Evolutionary conservation across 2,329 filamentous ascomycete genomes (phyloP).

Genomic region (Microsporum audouinii): DNA sequence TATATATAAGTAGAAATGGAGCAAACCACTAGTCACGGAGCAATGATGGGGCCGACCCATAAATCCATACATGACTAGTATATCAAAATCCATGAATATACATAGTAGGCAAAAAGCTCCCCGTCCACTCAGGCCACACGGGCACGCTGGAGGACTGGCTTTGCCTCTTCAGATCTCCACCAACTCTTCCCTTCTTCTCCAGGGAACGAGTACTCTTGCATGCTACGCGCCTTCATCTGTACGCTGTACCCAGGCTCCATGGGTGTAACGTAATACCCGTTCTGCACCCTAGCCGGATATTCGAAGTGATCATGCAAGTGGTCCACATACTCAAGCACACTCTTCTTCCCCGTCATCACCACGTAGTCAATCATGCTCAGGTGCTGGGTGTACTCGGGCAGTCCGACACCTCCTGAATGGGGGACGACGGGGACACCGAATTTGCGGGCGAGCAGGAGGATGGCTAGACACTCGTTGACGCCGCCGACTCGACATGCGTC

Average conservation of each 20-base stretch:
- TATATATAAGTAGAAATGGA: background rate
- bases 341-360: slow-evolving; percentile 67
- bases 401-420: slow-evolving; percentile 76
- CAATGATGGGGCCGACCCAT: background rate
- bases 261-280: slow-evolving; percentile 81
- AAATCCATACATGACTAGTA: background rate
- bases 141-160: slow-evolving; percentile 40
- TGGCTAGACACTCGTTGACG: slow-evolving; percentile 85
- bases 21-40: background rate
- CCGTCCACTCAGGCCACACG: background rate
- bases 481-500: slow-evolving; percentile 83
- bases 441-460: slow-evolving; percentile 62
- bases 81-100: background rate
- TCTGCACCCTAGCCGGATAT: slow-evolving; percentile 65
- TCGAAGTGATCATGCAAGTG: slow-evolving; percentile 89
- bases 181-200: slow-evolving; percentile 68
- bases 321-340: slow-evolving; percentile 81
- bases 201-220: slow-evolving; percentile 68
- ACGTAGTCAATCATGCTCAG: slow-evolving; percentile 89
- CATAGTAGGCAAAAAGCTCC: background rate
- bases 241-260: slow-evolving; percentile 77
- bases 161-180: slow-evolving; percentile 77
- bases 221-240: slow-evolving; percentile 82
- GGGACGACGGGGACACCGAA: slow-evolving; percentile 73
- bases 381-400: slow-evolving; percentile 91